Percentiles rank a stretch among this genome's conserved stretches.
phyloP scores from a whole-genome alignment of 768 basidiomycete species.

The Podaxis pistillaris region DNA sequence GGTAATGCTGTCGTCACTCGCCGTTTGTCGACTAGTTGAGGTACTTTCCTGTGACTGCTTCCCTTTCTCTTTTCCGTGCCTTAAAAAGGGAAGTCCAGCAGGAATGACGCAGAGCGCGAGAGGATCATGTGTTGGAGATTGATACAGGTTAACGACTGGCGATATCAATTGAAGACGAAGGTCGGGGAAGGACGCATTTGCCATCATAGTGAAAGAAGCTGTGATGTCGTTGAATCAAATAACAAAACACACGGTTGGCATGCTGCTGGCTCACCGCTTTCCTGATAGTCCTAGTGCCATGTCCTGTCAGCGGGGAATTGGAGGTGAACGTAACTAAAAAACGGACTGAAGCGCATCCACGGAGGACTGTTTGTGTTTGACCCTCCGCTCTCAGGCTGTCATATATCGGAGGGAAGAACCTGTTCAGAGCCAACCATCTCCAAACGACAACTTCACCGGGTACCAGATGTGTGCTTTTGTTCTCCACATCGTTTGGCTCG shows the following conservation, averaged over 20 bases:
- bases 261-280: constrained; percentile 54
- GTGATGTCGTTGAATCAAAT: background rate
- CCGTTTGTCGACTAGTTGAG: background rate
- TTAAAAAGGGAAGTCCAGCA: constrained; percentile 3
- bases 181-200: constrained; percentile 44
- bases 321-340: background rate
- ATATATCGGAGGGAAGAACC: constrained; percentile 57
- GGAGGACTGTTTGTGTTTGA: constrained; percentile 33
- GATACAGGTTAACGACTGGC: constrained; percentile 40
- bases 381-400: constrained; percentile 21
- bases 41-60: background rate
- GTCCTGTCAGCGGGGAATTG: background rate
- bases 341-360: constrained; percentile 63
- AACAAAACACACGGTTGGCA: background rate
- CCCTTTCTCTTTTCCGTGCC: background rate
- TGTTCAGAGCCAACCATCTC: constrained; percentile 65
- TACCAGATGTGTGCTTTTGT: constrained; percentile 30
- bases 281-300: constrained; percentile 62
- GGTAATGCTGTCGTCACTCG: background rate
- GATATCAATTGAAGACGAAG: constrained; percentile 30
- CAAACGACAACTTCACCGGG: constrained; percentile 58
- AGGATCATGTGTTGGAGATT: constrained; percentile 49
- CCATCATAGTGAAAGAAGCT: constrained; percentile 70
- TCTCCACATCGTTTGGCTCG: constrained; percentile 21
- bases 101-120: constrained; percentile 44